Evolutionary conservation across 164 flowering plant species (phyloP), one percentile per base, ranked within the genome.

Genomic region (Stephania japonica): DNA sequence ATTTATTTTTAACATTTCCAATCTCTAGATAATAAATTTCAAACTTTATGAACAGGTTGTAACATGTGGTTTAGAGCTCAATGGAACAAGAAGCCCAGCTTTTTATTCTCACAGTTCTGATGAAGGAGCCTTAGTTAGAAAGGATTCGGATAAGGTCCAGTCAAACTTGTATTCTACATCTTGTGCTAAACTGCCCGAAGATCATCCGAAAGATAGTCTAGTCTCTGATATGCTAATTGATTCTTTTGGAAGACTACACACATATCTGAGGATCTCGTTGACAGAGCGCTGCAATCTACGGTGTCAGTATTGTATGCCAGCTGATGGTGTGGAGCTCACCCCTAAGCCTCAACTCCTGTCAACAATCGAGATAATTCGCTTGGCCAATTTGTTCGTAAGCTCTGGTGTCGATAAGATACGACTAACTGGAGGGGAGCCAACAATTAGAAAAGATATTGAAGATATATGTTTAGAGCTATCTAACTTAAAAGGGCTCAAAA

Each of bases 271-370:
- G 82, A 88, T 94, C 74, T 92, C 98, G n/a, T 75, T 94, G 76
- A 92, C 98, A 0, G 98, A 94, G 76, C 90, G 97, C 23, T 94
- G 98, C 87, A 94, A 82, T 69, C 84, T 94, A 21, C 84, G 99
- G 70, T 94, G 99, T 76, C 94, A 92, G 49, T 94, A 94, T 43
- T 94, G 99, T 80, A 95, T 95, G 98, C 98, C 98, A 49, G 88
- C 88, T 66, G 98, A 90, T 23, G 99, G 98, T 42, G 97, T 89
- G 41, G 92, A 91, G 24, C 97, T 95, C 68, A 93, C 94, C 50
- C 90, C 94, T 56, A 83, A 67, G 18, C 81, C 92, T 70, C 79
- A 83, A 27, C 79, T 95, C 66, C 84, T 95, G 21, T 81, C 93
- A 11, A 84, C 59, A 56, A 73, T 78, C 71, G 99, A 95, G 83